Evolutionary conservation across 345 rosid species (phyloP), one percentile per base, ranked within the genome.

Genomic region (Microthlaspi erraticum): DNA sequence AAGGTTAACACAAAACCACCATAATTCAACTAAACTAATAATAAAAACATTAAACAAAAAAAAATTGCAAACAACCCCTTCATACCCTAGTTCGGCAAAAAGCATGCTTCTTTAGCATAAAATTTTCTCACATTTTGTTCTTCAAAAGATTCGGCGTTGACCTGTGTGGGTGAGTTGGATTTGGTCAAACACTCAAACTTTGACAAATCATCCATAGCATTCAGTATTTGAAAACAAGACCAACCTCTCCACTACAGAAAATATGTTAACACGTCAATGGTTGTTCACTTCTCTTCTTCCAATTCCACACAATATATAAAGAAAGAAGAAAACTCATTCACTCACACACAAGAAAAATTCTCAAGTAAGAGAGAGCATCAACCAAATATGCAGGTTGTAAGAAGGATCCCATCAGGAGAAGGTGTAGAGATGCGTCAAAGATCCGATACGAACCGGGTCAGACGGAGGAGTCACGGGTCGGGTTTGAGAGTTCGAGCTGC

Each of bases 351-450:
- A 29, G 42, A 59, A 48, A 16, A 41, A 45, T 26, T n/a, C n/a
- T 9, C 10, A 14, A 19, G 34, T 8, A 49, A 67, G 54, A 66
- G 52, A 48, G 65, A 58, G 10, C 3, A 13, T 10, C 10, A 19
- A 33, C 9, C 39, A 32, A 31, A 75, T 23, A 23, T 75, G 78
- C 78, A 75, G 57, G 50, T 19, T 62, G 36, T 38, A 64, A 68
- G 69, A 75, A 60, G 74, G 61, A 54, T 52, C 44, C 74, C 78
- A 61, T 53, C 78, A 53, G 70, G 74, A 61, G 74, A 75, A 68
- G 74, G 74, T 3, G 33, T 20, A 26, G 74, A 75, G 78, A 68
- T 68, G 78, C 59, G 65, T 1, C 50, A 52, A 11, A 17, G 67
- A 59, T 12, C 62, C 10, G 73, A 52, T 43, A 37, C 57, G 10